A percentile compares a stretch with the other conserved stretches of the same genome.
phyloP scores from a whole-genome alignment of 257 asterid genomes.

The Gynochthodes officinalis region DNA sequence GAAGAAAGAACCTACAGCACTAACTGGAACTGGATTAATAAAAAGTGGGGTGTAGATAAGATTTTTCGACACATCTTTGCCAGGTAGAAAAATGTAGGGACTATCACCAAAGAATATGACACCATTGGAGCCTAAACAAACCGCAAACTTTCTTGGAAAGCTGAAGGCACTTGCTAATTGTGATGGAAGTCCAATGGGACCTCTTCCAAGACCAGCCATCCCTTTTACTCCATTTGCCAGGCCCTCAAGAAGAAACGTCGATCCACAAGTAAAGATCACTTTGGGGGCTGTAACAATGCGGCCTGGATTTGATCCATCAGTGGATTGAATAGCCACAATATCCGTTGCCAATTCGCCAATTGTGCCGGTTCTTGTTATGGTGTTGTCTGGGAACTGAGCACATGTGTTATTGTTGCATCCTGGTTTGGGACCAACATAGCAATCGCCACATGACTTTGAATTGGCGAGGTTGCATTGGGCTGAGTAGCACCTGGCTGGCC shows the following conservation, averaged over 20 bases:
- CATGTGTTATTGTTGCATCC: slow-evolving; percentile 28
- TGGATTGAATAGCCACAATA: slow-evolving; percentile 23
- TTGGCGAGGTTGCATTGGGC: slow-evolving; percentile 4
- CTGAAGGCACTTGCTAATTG: slow-evolving; percentile 19
- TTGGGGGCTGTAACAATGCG: slow-evolving; percentile 6
- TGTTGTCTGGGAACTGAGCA: slow-evolving; percentile 17
- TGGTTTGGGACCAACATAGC: not conserved
- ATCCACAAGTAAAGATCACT: slow-evolving; percentile 15
- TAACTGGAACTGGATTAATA: slow-evolving; percentile 59
- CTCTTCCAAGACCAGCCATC: slow-evolving; percentile 24
- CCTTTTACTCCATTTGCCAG: slow-evolving; percentile 22
- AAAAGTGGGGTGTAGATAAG: slow-evolving; percentile 50
- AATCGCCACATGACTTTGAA: not conserved
- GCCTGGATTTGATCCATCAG: slow-evolving; percentile 26
- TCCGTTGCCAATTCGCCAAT: slow-evolving; percentile 25
- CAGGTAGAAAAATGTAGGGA: slow-evolving; percentile 54
- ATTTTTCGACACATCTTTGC: slow-evolving; percentile 17
- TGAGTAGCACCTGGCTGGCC: slow-evolving; percentile 10
- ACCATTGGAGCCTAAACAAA: slow-evolving; percentile 40
- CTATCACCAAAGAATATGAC: slow-evolving; percentile 57
- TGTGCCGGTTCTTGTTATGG: slow-evolving; percentile 12
- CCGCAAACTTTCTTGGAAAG: slow-evolving; percentile 16
- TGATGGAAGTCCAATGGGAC: slow-evolving; percentile 16
- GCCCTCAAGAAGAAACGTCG: slow-evolving; percentile 12
- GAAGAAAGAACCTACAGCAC: slow-evolving; percentile 37